Evolutionary conservation across 352 stramenopile genomes (phyloP).

Genomic region (Phytophthora pini): DNA sequence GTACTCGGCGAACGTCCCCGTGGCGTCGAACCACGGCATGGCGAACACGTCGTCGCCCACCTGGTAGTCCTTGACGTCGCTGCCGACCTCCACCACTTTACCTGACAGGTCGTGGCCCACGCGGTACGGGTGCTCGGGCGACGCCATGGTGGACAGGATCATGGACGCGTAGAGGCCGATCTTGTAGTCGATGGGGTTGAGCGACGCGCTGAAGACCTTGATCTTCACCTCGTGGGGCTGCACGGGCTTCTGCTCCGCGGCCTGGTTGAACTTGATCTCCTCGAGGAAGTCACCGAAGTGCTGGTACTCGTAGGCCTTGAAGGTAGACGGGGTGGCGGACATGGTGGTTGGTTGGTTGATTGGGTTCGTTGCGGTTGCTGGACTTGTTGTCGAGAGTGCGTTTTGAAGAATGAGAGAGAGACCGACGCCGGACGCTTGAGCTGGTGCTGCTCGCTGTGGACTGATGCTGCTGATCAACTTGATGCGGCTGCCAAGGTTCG

Average conservation of each 20-base stretch:
- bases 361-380: constrained; percentile 4
- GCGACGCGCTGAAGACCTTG: constrained; percentile 32
- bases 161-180: constrained; percentile 5
- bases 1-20: constrained; percentile 51
- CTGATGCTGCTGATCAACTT: background rate
- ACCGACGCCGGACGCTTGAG: too few relatives aligned
- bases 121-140: constrained; percentile 16
- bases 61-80: constrained; percentile 28
- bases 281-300: constrained; percentile 17
- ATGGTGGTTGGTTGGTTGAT: constrained; percentile 12
- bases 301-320: constrained; percentile 33
- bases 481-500: constrained; percentile 28
- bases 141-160: constrained; percentile 1
- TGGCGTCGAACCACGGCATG: constrained; percentile 11
- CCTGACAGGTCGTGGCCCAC: constrained; percentile 34
- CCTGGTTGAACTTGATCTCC: constrained; percentile 35
- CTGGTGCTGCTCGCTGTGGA: background rate
- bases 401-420: constrained; percentile 16
- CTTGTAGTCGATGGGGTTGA: constrained; percentile 48
- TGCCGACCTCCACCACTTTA: constrained; percentile 39
- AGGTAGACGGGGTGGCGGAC: constrained; percentile 20
- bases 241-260: constrained; percentile 5
- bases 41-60: constrained; percentile 45
- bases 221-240: constrained; percentile 26
- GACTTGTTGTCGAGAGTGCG: constrained; percentile 15